phyloP scores from a whole-genome alignment of 225 moss, liverwort and hornwort species.

The Sphagnum tenellum region DNA sequence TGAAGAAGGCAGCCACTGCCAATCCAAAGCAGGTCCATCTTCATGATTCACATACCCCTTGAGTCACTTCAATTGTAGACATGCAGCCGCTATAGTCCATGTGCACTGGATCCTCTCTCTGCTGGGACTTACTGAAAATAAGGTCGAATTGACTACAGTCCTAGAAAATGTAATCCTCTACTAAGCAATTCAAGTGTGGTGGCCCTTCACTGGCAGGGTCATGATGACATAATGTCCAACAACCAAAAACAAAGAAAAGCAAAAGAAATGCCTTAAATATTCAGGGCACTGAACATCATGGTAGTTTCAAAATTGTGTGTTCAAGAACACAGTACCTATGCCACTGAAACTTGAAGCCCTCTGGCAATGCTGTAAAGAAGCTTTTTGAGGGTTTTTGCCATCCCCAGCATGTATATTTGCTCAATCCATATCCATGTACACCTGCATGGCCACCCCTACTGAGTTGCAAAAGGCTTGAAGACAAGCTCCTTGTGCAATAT shows the following conservation, averaged over 20 bases:
- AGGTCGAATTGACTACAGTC: no score
- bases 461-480: conserved; percentile 10
- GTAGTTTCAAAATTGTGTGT: background rate
- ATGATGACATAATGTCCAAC: background rate
- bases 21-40: conserved; percentile 19
- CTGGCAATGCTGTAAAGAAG: conserved; percentile 17
- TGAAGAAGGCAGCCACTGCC: conserved; percentile 16
- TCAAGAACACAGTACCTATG: conserved; percentile 10
- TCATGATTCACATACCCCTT: conserved; percentile 16
- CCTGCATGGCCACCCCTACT: conserved; percentile 6
- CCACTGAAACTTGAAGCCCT: conserved; percentile 15
- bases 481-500: conserved; percentile 10
- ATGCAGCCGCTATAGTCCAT: background rate
- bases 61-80: conserved; percentile 3
- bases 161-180: no score
- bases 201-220: background rate
- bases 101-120: no score
- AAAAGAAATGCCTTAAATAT: background rate
- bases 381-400: conserved; percentile 13
- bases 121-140: no score
- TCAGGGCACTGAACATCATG: background rate
- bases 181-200: no score
- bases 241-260: background rate
- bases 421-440: conserved; percentile 1
- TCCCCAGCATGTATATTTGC: conserved; percentile 7